Base-by-base conservation (phyloP, 2,329 filamentous ascomycete genomes). In the Microdochium bolleyi region DNA sequence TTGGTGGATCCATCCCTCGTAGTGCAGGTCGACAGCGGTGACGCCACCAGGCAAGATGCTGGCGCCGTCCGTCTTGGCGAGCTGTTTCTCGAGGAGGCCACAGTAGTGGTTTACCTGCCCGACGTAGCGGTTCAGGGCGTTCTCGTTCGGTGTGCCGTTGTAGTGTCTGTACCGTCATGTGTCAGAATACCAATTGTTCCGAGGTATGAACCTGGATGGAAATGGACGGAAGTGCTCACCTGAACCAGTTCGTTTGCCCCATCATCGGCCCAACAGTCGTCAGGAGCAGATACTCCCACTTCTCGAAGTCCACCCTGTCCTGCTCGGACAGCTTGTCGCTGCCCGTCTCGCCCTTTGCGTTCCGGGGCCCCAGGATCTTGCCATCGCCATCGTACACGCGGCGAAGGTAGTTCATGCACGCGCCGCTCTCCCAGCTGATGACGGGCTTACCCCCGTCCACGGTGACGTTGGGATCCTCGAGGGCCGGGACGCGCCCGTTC, bases 241-340 rank as follows among this genome's bases (percentile, higher is more conserved):
- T 60, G 56, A 70, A 73, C 70, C 70, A 74, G 53, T 70, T 71
- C 3, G 59, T 56, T 57, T 69, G 64, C 22, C 68, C 70, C 50
- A 61, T 68, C 69, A 73, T 73, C 0, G 72, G 73, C 0, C 67
- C 72, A 48, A 74, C 54, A 0, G 67, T 71, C 0, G 65, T 66
- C 21, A 74, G 54, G 22, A 73, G 57, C 54, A 75, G 73, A 54
- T 69, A 72, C 50, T 68, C 68, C 73, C 73, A 75, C 55, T 73
- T 74, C 48, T 75, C 72, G 41, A 73, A 72, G 54, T 73, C 70
- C 0, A 73, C 70, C 3, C 59, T 52, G 21, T 70, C 71, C 53
- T 74, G 72, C 41, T 71, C 68, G 3, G 34, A 38, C 34, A 38
- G 7, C 34, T 38, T 38, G 16, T 19, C 34, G 34, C 7, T 16